Evolutionary conservation across 1,284 basidiomycete genomes (phyloP).

Genomic region (Pseudozyma pruni): DNA sequence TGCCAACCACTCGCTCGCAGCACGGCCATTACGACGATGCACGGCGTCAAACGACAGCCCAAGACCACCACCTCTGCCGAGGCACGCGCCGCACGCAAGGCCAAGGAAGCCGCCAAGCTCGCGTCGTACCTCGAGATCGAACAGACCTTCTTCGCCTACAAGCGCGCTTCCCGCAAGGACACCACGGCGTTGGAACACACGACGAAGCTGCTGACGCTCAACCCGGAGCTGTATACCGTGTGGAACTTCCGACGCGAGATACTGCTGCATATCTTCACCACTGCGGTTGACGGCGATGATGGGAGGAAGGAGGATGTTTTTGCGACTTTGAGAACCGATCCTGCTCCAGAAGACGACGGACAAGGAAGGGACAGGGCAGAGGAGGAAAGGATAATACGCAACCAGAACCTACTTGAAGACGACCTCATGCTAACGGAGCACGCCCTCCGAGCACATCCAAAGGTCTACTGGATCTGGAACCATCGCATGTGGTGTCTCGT

Average conservation of each 20-base stretch:
- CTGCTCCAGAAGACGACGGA: not conserved
- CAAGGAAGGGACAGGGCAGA: not conserved
- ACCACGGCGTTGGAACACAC: constrained; percentile 48
- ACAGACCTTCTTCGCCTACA: constrained; percentile 41
- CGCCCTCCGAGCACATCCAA: constrained; percentile 63
- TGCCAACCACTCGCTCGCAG: too few species aligned
- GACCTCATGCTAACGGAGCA: constrained; percentile 62
- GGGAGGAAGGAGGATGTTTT: constrained; percentile 43
- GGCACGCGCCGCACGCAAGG: constrained; percentile 49
- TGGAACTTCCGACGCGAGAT: constrained; percentile 65
- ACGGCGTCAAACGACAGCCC: constrained; percentile 49
- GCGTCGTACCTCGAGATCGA: constrained; percentile 49
- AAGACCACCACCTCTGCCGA: constrained; percentile 25
- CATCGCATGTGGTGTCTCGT: constrained; percentile 65
- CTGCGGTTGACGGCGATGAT: not conserved
- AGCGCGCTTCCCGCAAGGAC: constrained; percentile 19
- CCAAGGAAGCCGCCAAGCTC: constrained; percentile 56
- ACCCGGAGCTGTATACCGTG: constrained; percentile 65
- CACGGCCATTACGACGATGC: constrained; percentile 20
- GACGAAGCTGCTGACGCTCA: constrained; percentile 56
- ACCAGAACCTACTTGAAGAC: constrained; percentile 34
- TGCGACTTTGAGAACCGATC: constrained; percentile 16
- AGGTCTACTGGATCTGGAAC: constrained; percentile 68
- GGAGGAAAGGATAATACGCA: constrained; percentile 4
- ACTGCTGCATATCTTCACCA: constrained; percentile 42